These are phyloP conservation scores for Chalciporus pseudorubinellus DNA, from an alignment of 768 basidiomycete species.

Conservation along the genomic window DNA sequence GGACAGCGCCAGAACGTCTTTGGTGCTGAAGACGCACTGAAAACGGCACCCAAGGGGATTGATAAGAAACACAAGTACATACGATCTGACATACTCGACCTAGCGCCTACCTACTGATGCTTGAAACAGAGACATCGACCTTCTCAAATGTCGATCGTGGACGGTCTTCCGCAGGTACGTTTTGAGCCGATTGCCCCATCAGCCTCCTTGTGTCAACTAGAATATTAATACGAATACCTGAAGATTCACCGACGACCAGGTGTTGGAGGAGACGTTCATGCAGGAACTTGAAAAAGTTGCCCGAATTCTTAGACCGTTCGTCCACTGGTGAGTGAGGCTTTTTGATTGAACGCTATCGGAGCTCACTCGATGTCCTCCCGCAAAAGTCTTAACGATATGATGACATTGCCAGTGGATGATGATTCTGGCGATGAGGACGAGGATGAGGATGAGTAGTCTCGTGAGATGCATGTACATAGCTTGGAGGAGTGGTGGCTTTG, in stretches of 20 bases:
- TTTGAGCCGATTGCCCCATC: slow-evolving; percentile 4
- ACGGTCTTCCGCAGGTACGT: slow-evolving; percentile 61
- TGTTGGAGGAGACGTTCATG: slow-evolving; percentile 61
- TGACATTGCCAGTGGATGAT: slow-evolving; percentile 48
- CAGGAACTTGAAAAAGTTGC: slow-evolving; percentile 56
- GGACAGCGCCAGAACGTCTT: slow-evolving; percentile 76
- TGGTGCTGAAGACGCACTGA: slow-evolving; percentile 83
- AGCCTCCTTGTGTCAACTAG: not conserved
- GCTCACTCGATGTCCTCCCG: slow-evolving; percentile 1
- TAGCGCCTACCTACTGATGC: not conserved
- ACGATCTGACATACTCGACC: not conserved
- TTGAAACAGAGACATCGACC: slow-evolving; percentile 74
- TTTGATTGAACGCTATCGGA: slow-evolving; percentile 1
- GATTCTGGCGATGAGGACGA: slow-evolving; percentile 13
- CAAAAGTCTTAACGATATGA: slow-evolving; percentile 66
- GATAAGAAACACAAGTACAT: slow-evolving; percentile 75
- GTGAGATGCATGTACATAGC: too few relatives aligned
- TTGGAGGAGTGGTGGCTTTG: too few relatives aligned
- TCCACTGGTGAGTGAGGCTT: slow-evolving; percentile 59
- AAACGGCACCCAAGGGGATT: slow-evolving; percentile 88
- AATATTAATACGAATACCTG: slow-evolving; percentile 16
- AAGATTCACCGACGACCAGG: slow-evolving; percentile 77
- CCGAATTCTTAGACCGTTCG: slow-evolving; percentile 64
- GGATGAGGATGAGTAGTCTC: not conserved
- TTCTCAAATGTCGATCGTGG: slow-evolving; percentile 81